Evolutionary conservation across 1,139 yeast species (phyloP), one percentile per base, ranked within the genome.

Genomic region (Debaryomyces sp.): DNA sequence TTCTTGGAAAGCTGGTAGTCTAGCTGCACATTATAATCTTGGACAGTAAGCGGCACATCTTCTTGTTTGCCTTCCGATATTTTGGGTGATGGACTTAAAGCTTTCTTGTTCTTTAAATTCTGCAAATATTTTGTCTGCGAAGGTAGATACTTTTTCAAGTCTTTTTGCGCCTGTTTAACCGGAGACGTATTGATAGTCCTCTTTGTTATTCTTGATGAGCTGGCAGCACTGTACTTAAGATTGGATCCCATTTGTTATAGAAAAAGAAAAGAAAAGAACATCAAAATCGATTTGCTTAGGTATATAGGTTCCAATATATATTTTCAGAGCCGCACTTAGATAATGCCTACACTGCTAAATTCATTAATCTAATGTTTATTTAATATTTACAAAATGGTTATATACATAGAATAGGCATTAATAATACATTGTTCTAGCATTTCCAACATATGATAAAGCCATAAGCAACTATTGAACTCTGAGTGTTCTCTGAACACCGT

Each of bases 221-320:
- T 70, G 4, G 81, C 78, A 1, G 80, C 80, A 47, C 74, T 71
- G 49, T 67, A 75, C 43, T 71, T 63, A 23, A 72, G 60, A 50
- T 63, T 64, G 5, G 64, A 54, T 15, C 65, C 57, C 68, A 64
- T 64, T 12, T 18, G 34, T 10, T 29, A 10, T 21, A 40, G 17
- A 32, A 15, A 39, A 15, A 26, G 15, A n/a, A 13, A n/a, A n/a
- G n/a, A n/a, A 10, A 38, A 7, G 26, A 23, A 27, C n/a, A 13
- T 39, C 9, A 39, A 39, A 24, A 2, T n/a, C 9, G n/a, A 21
- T 37, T 23, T 39, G 22, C 24, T 17, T 24, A 32, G 26, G n/a
- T 21, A 17, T 34, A 21, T 21, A 27, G 38, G 38, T 35, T 35
- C 38, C 38, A 22, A 5, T 5, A 21, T 18, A 35, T 35, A n/a